These are phyloP conservation scores for Paradendryphiella salina DNA, from an alignment of 2,329 filamentous ascomycete species.

Conservation along the genomic window DNA sequence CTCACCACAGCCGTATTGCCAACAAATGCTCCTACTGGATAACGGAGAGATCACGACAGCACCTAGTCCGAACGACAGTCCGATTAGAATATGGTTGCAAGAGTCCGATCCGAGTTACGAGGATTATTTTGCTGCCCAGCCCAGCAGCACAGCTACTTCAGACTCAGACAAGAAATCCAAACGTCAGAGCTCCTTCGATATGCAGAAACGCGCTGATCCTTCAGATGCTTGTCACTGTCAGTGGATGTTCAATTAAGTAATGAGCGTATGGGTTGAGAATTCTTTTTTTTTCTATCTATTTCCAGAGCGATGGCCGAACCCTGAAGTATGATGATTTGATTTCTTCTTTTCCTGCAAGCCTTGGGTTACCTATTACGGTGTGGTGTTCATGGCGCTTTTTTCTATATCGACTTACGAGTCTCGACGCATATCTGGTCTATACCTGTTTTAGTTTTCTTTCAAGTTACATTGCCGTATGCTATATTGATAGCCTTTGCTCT, in stretches of 20 bases:
- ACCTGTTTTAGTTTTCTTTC: slow-evolving; percentile 10
- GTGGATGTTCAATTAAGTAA: slow-evolving; percentile 45
- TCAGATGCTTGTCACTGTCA: slow-evolving; percentile 44
- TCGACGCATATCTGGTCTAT: slow-evolving; percentile 17
- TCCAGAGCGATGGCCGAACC: neutral
- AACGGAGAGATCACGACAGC: slow-evolving; percentile 52
- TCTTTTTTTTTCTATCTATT: neutral
- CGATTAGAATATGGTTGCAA: slow-evolving; percentile 46
- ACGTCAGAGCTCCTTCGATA: slow-evolving; percentile 11
- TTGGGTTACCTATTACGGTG: slow-evolving; percentile 5
- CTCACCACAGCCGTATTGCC: slow-evolving; percentile 61
- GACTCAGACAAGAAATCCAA: slow-evolving; percentile 15
- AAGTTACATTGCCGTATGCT: slow-evolving; percentile 10
- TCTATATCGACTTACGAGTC: slow-evolving; percentile 8
- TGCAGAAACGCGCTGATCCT: slow-evolving; percentile 35
- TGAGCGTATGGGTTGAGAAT: slow-evolving; percentile 1
- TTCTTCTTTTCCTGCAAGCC: slow-evolving; percentile 5
- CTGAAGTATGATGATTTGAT: neutral
- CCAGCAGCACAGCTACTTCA: slow-evolving; percentile 10
- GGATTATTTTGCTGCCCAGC: slow-evolving; percentile 28
- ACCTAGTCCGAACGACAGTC: slow-evolving; percentile 38
- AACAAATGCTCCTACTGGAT: slow-evolving; percentile 64
- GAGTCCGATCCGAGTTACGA: slow-evolving; percentile 47
- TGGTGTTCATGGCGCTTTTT: slow-evolving; percentile 14
- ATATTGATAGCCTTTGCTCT: slow-evolving; percentile 2